These are phyloP conservation scores for Solanum lycopersicoides DNA, from an alignment of 257 asterid genomes.

Conservation along the genomic window DNA sequence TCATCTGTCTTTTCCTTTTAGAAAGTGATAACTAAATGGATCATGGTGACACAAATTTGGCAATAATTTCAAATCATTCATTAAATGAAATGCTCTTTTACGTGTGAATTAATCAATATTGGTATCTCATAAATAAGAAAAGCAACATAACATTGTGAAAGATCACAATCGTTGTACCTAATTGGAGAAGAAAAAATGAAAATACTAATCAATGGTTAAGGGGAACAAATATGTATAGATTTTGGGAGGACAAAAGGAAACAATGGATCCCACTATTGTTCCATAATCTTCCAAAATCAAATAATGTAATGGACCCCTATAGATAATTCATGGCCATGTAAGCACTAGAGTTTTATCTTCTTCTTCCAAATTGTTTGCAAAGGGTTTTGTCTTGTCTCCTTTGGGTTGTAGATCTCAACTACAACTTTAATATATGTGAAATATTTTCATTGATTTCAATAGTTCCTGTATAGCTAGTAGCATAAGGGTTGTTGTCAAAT, in stretches of 20 bases:
- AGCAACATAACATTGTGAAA: neutral
- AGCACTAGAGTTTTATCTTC: neutral
- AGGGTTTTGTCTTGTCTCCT: constrained; percentile 1
- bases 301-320: neutral
- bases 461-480: neutral
- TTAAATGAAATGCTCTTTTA: neutral
- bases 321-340: constrained; percentile 10
- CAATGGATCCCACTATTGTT: constrained; percentile 20
- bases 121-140: neutral
- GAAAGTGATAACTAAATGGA: neutral
- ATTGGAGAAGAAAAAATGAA: neutral
- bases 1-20: neutral
- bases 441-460: constrained; percentile 1
- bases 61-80: neutral
- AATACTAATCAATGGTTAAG: neutral
- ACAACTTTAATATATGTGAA: constrained; percentile 7
- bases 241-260: constrained; percentile 27
- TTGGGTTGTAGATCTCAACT: neutral
- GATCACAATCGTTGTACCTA: neutral
- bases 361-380: neutral
- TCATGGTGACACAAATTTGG: neutral
- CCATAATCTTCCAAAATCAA: neutral
- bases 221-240: constrained; percentile 31
- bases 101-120: neutral
- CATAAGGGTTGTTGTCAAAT: neutral